Evolutionary conservation across 2,329 filamentous ascomycete genomes (phyloP).

Genomic region (Coniosporium uncinatum): DNA sequence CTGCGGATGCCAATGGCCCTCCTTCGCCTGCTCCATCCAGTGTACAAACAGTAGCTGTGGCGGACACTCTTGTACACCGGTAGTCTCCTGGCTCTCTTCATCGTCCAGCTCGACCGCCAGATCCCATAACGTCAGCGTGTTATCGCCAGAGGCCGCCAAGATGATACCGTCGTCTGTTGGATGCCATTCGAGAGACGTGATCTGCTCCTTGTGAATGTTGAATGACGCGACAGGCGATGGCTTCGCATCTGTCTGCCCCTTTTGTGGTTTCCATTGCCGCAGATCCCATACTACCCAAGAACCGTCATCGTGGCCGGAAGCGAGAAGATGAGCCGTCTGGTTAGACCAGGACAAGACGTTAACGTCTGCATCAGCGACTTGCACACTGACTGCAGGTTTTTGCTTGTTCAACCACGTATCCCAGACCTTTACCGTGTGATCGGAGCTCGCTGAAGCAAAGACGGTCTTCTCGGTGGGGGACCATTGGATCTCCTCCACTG

Average conservation of each 20-base stretch:
- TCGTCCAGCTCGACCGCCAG: constrained; percentile 94
- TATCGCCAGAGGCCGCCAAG: constrained; percentile 86
- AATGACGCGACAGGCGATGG: constrained; percentile 89
- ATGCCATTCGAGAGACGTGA: constrained; percentile 96
- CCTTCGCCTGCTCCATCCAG: constrained; percentile 92
- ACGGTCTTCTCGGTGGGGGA: constrained; percentile 89
- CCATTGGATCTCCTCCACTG: constrained; percentile 96
- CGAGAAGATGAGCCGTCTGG: constrained; percentile 83
- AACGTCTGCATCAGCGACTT: constrained; percentile 80
- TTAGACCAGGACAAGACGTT: constrained; percentile 97
- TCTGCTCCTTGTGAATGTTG: constrained; percentile 92
- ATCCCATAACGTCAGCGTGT: constrained; percentile 95
- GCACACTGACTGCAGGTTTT: constrained; percentile 80
- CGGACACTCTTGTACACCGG: constrained; percentile 83
- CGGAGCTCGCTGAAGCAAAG: constrained; percentile 89
- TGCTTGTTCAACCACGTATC: constrained; percentile 88
- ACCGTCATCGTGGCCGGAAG: constrained; percentile 89
- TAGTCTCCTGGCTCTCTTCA: constrained; percentile 89
- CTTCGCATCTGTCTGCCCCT: constrained; percentile 30
- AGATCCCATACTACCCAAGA: constrained; percentile 96
- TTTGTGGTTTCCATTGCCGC: constrained; percentile 80
- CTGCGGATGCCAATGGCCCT: constrained; percentile 96
- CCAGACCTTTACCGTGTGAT: constrained; percentile 95
- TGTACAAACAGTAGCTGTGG: constrained; percentile 96
- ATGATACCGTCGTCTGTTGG: constrained; percentile 96